These are phyloP conservation scores for Aspergillus quadrilineatus DNA, from an alignment of 2,329 filamentous ascomycete species.

Conservation along the genomic window DNA sequence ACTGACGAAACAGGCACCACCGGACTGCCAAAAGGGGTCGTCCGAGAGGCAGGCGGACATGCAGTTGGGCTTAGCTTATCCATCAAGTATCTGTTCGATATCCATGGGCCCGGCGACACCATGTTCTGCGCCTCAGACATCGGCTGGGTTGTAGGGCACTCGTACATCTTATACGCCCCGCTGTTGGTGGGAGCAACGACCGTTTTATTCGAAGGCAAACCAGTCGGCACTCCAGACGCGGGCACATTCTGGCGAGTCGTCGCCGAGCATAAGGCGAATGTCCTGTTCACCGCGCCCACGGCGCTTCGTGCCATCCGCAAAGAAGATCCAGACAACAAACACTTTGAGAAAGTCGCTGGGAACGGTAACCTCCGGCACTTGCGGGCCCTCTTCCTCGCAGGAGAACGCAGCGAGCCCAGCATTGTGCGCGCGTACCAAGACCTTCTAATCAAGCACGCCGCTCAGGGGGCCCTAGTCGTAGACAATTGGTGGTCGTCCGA, in stretches of 20 bases:
- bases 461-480: conserved; percentile 61
- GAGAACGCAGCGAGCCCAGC: conserved; percentile 83
- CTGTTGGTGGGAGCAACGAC: conserved; percentile 82
- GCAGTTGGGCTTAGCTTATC: conserved; percentile 81
- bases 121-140: conserved; percentile 81
- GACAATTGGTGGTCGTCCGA: conserved; percentile 77
- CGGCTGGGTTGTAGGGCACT: conserved; percentile 85
- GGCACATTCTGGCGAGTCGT: conserved; percentile 85
- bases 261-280: conserved; percentile 80
- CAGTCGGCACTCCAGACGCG: conserved; percentile 82
- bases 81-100: conserved; percentile 77
- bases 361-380: conserved; percentile 70
- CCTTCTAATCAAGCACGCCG: conserved; percentile 66
- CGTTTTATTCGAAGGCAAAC: conserved; percentile 91
- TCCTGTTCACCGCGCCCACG: conserved; percentile 81
- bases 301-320: conserved; percentile 83
- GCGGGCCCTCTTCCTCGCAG: conserved; percentile 77
- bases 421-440: conserved; percentile 79
- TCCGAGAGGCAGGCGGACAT: conserved; percentile 80
- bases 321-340: conserved; percentile 73
- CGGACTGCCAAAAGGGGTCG: conserved; percentile 76
- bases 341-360: conserved; percentile 63
- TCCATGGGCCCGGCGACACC: conserved; percentile 81
- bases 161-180: conserved; percentile 86
- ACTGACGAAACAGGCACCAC: conserved; percentile 61